Percentiles rank a stretch among this genome's conserved stretches.
Conservation (phyloP, 257 asterid genomes). For the Rhazya stricta region DNA sequence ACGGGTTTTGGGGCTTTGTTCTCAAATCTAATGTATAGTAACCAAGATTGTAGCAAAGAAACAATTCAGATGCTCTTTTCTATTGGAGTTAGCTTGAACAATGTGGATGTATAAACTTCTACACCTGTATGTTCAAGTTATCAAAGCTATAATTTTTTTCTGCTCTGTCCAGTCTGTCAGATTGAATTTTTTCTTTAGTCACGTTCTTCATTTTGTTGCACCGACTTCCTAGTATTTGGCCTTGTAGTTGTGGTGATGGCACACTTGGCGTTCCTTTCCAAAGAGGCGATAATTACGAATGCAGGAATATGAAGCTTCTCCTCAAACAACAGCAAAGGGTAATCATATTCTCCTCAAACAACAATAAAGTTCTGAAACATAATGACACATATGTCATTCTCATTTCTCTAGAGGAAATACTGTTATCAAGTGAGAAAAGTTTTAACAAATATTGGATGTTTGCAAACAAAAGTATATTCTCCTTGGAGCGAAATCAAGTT, state of each 20-base stretch:
- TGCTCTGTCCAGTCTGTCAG: neutral
- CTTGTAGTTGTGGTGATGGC: constrained; percentile 93
- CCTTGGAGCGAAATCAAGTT: neutral
- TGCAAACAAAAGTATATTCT: neutral
- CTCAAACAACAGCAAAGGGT: constrained; percentile 93
- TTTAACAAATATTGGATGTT: neutral
- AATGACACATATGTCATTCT: neutral
- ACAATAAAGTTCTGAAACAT: neutral
- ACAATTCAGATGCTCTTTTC: neutral
- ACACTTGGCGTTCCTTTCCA: constrained; percentile 79
- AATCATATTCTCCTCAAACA: constrained; percentile 17
- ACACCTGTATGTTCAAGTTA: neutral
- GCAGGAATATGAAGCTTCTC: constrained; percentile 97
- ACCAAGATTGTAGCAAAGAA: neutral
- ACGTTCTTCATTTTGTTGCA: neutral
- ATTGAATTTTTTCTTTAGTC: neutral
- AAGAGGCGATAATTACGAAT: constrained; percentile 88
- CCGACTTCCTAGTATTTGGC: constrained; percentile 15
- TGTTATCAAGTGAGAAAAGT: neutral
- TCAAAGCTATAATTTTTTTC: neutral
- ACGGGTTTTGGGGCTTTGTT: neutral
- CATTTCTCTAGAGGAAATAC: neutral
- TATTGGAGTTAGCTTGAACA: neutral
- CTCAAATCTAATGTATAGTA: neutral
- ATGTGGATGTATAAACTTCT: neutral